phyloP scores from a whole-genome alignment of 139 green algal species.

The Desmodesmus armatus region DNA sequence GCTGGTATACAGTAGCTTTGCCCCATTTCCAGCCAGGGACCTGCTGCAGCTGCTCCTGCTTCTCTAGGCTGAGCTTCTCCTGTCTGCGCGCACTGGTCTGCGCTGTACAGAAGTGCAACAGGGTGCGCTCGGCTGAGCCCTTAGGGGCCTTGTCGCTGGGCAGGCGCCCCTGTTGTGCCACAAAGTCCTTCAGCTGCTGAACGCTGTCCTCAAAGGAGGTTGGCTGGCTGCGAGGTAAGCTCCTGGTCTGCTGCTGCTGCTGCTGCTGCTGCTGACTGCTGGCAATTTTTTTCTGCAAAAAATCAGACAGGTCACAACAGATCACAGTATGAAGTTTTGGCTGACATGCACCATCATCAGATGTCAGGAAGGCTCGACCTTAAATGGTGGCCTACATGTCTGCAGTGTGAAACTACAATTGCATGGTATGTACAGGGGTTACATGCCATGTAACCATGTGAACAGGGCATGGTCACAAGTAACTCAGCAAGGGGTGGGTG shows the following conservation, averaged over 20 bases:
- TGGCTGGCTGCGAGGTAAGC: not conserved
- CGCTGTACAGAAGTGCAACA: not conserved
- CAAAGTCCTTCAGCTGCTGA: not conserved
- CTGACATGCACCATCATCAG: not conserved
- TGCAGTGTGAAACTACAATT: too few relatives aligned
- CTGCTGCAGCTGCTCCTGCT: not conserved
- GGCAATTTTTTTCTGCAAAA: not conserved
- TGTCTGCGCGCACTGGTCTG: not conserved
- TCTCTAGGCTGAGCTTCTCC: not conserved
- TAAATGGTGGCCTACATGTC: too few relatives aligned
- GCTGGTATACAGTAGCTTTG: not conserved
- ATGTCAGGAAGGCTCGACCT: not conserved
- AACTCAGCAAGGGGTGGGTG: too few relatives aligned
- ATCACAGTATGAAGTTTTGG: not conserved
- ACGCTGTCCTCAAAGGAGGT: not conserved
- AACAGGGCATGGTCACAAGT: too few relatives aligned
- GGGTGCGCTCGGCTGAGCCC: not conserved
- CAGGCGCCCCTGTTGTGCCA: not conserved
- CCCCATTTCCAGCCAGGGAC: not conserved
- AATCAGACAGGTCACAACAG: not conserved
- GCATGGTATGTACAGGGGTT: too few relatives aligned
- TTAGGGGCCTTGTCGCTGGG: not conserved
- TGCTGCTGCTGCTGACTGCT: too few relatives aligned
- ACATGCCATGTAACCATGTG: too few relatives aligned
- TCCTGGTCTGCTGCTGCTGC: too few relatives aligned